These are phyloP conservation scores for Moringa oleifera DNA, from an alignment of 345 rosid genomes.

Conservation along the genomic window DNA sequence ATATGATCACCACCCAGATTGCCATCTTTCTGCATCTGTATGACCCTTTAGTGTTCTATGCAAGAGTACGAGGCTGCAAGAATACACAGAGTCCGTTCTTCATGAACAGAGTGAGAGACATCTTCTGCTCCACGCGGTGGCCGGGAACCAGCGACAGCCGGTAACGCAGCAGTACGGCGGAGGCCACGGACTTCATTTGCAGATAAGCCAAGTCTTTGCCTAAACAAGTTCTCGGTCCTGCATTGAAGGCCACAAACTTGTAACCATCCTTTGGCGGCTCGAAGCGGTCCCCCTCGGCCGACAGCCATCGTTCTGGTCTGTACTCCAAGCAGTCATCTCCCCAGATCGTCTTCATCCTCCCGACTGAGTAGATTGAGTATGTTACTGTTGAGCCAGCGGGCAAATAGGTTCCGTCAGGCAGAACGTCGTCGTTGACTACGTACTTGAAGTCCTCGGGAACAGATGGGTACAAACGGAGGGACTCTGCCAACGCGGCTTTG, in stretches of 20 bases:
- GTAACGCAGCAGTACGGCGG: constrained; percentile 82
- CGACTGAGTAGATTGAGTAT: constrained; percentile 79
- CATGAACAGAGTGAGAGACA: constrained; percentile 91
- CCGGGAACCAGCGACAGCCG: constrained; percentile 58
- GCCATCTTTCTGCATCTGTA: constrained; percentile 12
- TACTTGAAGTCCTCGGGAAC: constrained; percentile 86
- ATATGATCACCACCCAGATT: constrained; percentile 10
- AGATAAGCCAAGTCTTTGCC: constrained; percentile 91
- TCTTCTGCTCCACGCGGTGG: constrained; percentile 88
- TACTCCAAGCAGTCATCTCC: constrained; percentile 81
- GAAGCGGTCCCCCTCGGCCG: constrained; percentile 46
- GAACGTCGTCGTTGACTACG: constrained; percentile 59
- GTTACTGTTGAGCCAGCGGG: constrained; percentile 87
- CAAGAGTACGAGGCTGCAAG: constrained; percentile 65
- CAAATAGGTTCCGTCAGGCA: constrained; percentile 72
- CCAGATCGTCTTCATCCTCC: constrained; percentile 90
- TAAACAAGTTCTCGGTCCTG: constrained; percentile 88
- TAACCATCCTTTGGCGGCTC: constrained; percentile 73
- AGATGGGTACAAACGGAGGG: constrained; percentile 86
- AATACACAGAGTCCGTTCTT: constrained; percentile 68
- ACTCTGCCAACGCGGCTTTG: constrained; percentile 84
- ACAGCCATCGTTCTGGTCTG: constrained; percentile 80
- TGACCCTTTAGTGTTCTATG: too few relatives aligned
- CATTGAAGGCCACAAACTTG: constrained; percentile 85
- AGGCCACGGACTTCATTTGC: constrained; percentile 87